Conservation (phyloP, 164 flowering plant species). For the Tetracentron sinense region DNA sequence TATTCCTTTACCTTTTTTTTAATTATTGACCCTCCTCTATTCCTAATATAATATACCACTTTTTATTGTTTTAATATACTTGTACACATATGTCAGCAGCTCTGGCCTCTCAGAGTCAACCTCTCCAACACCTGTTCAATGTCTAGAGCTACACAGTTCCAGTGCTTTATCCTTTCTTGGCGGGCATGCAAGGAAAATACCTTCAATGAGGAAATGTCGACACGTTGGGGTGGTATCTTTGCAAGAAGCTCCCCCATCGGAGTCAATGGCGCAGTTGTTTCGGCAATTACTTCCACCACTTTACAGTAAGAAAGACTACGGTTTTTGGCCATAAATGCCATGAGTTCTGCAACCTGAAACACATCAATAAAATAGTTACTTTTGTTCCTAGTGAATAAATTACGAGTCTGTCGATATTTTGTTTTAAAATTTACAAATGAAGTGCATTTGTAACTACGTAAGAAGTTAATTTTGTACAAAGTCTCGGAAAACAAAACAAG, state of each 20-base stretch:
- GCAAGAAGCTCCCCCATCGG: conserved; percentile 76
- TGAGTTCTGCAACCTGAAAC: conserved; percentile 81
- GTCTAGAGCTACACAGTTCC: not conserved
- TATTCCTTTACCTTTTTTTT: not conserved
- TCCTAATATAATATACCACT: no score
- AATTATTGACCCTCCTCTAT: not conserved
- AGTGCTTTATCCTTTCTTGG: not conserved
- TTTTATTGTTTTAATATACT: not conserved
- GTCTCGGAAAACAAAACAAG: no score
- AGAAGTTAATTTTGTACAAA: not conserved
- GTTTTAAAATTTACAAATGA: no score
- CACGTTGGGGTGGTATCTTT: conserved; percentile 67
- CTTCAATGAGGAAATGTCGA: conserved; percentile 30
- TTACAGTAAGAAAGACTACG: conserved; percentile 73
- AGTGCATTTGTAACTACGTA: not conserved
- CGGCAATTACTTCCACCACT: conserved; percentile 94
- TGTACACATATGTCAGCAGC: not conserved
- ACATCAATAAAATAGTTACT: conserved; percentile 1
- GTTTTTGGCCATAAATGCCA: conserved; percentile 85
- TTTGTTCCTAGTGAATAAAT: not conserved
- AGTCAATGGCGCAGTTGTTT: conserved; percentile 81
- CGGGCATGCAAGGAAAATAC: conserved; percentile 25
- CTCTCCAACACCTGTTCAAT: not conserved
- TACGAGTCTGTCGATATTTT: not conserved
- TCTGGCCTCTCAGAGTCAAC: not conserved